Base-by-base conservation (phyloP, 768 basidiomycete species). In the Tulasnella sp. region DNA sequence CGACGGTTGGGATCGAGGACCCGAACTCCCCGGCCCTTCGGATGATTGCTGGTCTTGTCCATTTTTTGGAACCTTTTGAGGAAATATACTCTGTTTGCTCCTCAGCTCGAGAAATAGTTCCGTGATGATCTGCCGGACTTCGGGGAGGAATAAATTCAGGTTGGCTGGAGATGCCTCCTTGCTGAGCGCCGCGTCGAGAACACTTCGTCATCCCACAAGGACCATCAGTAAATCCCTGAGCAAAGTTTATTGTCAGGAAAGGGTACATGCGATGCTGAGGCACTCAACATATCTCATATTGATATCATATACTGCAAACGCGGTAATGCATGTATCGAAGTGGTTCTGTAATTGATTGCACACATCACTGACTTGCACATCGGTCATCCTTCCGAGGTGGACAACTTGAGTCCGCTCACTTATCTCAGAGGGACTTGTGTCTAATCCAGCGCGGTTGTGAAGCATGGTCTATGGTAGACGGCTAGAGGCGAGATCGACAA, bases 311-410 rank as follows among this genome's bases (percentile, higher is more conserved):
- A 78, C 74, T 2, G 79, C 78, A 69, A 99, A 99, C 1, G 92
- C 91, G 54, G 85, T 80, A 38, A 93, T 89, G 9, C 92, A 92
- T 15, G 82, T 80, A 68, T 97, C 96, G 76, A 99, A 98, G 68
- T 96, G 92, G 71, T 98, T 97, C 22, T 96, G 96, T 22, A 99
- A 76, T 56, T 83, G 81, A 55, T 98, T 96, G 71, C 98, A 99
- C 55, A 96, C 88, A 70, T 97, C 91, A 76, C 92, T 96, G 68
- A 99, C 92, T 64, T 87, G 77, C 45, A 71, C 73, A 68, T 94
- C 92, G 59, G 81, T 76, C 65, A 86, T 77, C 65, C 81, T 77
- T 61, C 79, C 71, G 60, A 76, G 76, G 70, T n/a, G n/a, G n/a
- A n/a, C n/a, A n/a, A n/a, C n/a, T n/a, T n/a, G n/a, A n/a, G n/a